Percentiles rank a stretch among this genome's conserved stretches.
These are phyloP conservation scores for Kodamaea laetipori DNA, from an alignment of 805 yeast species.

Conservation along the genomic window DNA sequence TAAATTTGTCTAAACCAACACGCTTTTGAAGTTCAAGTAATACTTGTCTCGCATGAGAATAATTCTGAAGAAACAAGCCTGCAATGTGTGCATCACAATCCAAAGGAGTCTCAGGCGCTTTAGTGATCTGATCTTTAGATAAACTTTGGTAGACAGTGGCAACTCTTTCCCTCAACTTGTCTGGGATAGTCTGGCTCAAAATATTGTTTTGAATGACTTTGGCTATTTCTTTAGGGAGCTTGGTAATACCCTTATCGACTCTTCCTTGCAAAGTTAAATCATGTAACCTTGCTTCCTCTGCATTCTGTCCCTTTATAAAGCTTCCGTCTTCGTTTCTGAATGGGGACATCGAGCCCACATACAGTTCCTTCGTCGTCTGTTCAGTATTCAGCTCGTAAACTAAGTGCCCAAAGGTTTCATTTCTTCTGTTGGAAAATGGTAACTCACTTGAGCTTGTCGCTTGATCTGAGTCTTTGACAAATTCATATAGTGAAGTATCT, in stretches of 20 bases:
- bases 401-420: slow-evolving; percentile 8
- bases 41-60: slow-evolving; percentile 67
- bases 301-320: slow-evolving; percentile 43
- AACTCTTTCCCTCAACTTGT: slow-evolving; percentile 60
- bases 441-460: neutral
- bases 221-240: slow-evolving; percentile 58
- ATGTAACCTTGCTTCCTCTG: slow-evolving; percentile 58
- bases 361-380: neutral
- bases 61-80: slow-evolving; percentile 78
- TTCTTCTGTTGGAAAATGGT: slow-evolving; percentile 9
- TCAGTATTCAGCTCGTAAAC: neutral
- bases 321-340: slow-evolving; percentile 44
- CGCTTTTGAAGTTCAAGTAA: slow-evolving; percentile 64
- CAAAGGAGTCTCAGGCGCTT: slow-evolving; percentile 39
- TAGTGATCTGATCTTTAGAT: slow-evolving; percentile 55
- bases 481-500: slow-evolving; percentile 6
- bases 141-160: slow-evolving; percentile 56
- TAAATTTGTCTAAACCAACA: slow-evolving; percentile 51
- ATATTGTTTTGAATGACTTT: slow-evolving; percentile 66
- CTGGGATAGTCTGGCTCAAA: slow-evolving; percentile 60
- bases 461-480: slow-evolving; percentile 1
- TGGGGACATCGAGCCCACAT: slow-evolving; percentile 26
- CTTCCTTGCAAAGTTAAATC: slow-evolving; percentile 60
- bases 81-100: slow-evolving; percentile 83
- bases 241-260: slow-evolving; percentile 51